Evolutionary conservation across 768 basidiomycete genomes (phyloP), one percentile per base, ranked within the genome.

Genomic region (Russula vinacea): DNA sequence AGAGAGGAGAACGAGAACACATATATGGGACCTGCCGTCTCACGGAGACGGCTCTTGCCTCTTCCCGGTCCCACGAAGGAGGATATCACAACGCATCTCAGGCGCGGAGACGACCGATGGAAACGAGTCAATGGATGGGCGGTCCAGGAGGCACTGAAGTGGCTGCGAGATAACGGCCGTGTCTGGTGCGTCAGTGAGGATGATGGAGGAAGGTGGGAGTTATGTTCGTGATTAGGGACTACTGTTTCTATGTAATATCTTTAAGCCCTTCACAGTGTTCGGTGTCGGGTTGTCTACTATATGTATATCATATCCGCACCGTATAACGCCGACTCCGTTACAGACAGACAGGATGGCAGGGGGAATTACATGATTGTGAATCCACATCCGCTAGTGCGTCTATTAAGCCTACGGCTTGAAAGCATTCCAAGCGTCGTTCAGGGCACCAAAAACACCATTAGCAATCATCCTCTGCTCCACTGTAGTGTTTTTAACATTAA

Each of bases 401-500:
- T 55, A 66, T 54, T 16, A 13, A 35, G 17, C 32, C 49, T 63
- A 76, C 50, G 72, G 81, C 72, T 88, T 89, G 74, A 89, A 90
- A 16, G 80, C 81, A 70, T 87, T 87, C 90, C 90, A 92, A 9
- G 89, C 90, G 63, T 97, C 94, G 70, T 95, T 98, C 69, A 98
- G 75, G 11, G 85, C 79, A 8, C 90, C 90, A 76, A 99, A 98
- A 4, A 95, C 94, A 2, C 87, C 89, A 68, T 93, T 93, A 7
- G 95, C 94, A 66, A 98, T 80, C 94, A 98, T 95, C 71, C 93
- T 79, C 73, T 98, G 94, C 75, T 98, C 95, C 53, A 97, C n/a
- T 3, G 93, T 94, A 64, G 92, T 89, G 70, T 92, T 95, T 10
- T 75, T 78, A 29, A 81, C 76, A 69, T 85, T 91, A 42, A 98